Evolutionary conservation across 371 early-diverging fungal species (phyloP).

Genomic region (Saksenaea vasiformis): DNA sequence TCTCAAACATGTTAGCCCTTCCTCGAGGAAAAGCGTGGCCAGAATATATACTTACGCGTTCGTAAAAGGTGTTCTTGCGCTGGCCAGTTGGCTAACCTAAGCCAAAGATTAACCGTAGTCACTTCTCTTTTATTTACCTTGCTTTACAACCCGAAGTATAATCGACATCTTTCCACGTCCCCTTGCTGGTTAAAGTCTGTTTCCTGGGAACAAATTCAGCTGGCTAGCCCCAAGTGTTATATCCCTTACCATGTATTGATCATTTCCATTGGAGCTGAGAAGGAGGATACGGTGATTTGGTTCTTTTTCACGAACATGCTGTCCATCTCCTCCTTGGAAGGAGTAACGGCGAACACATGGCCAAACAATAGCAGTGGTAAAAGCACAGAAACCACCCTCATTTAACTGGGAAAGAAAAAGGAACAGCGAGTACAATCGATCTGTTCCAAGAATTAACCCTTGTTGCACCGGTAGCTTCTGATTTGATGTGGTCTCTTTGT

Average conservation of each 20-base stretch:
- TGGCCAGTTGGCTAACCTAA: conserved; percentile 33
- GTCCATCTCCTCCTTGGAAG: not conserved
- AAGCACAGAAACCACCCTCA: not conserved
- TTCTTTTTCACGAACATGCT: not conserved
- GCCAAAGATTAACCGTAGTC: not conserved
- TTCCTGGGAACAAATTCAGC: not conserved
- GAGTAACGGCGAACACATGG: not conserved
- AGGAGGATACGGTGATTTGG: not conserved
- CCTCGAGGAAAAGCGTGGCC: conserved; percentile 5
- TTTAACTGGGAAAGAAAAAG: not conserved
- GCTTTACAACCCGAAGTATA: conserved; percentile 17
- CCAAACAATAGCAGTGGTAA: not conserved
- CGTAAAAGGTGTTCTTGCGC: conserved; percentile 23
- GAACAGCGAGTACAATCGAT: too few relatives aligned
- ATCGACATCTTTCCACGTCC: conserved; percentile 16
- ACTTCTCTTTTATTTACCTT: not conserved
- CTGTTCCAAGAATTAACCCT: too few relatives aligned
- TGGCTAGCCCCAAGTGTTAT: not conserved
- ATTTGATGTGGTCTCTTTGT: too few relatives aligned
- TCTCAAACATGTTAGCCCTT: too few relatives aligned
- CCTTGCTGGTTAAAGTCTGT: not conserved
- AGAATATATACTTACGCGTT: conserved; percentile 21
- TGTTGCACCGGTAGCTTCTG: too few relatives aligned
- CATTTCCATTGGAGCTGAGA: not conserved
- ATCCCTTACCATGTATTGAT: not conserved